phyloP scores from a whole-genome alignment of 495 filamentous ascomycete genomes.

The Podospora australis region DNA sequence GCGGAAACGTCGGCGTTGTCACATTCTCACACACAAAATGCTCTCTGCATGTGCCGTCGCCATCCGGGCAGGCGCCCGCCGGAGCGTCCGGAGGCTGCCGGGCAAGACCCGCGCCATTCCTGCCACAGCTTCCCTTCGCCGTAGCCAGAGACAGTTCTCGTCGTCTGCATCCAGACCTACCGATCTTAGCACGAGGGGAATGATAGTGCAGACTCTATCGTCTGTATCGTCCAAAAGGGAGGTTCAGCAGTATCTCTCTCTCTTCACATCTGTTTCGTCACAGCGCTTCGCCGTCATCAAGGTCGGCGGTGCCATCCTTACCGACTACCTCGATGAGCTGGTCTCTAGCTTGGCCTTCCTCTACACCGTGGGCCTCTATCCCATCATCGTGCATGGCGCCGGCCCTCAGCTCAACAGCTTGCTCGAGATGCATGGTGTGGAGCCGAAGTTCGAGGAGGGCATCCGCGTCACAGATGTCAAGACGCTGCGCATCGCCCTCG shows the following conservation, averaged over 20 bases:
- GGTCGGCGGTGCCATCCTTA: conserved; percentile 95
- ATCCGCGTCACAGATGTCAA: conserved; percentile 95
- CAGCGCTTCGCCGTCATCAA: conserved; percentile 99
- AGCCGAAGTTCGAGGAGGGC: conserved; percentile 94
- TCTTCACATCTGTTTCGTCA: conserved; percentile 94
- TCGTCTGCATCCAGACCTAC: conserved; percentile 31
- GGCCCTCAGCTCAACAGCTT: conserved; percentile 95
- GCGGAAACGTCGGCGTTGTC: too few relatives aligned
- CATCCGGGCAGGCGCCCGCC: conserved; percentile 40
- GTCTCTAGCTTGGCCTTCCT: conserved; percentile 86
- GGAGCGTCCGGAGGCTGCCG: conserved; percentile 31
- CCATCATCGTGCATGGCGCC: conserved; percentile 93
- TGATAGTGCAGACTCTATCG: conserved; percentile 89
- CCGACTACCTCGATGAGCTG: conserved; percentile 85
- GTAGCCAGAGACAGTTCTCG: conserved; percentile 25
- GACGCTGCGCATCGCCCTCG: conserved; percentile 82
- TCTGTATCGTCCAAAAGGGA: conserved; percentile 96
- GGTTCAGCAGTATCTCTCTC: conserved; percentile 95
- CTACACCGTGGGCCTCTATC: conserved; percentile 91
- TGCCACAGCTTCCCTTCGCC: conserved; percentile 16
- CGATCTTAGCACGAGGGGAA: conserved; percentile 64
- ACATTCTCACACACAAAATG: conserved; percentile 24
- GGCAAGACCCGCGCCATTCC: conserved; percentile 22
- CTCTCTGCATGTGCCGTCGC: conserved; percentile 31
- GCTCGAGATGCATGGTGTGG: conserved; percentile 84